phyloP scores from a whole-genome alignment of 2,329 filamentous ascomycete genomes.

The Aspergillus brunneoviolaceus region DNA sequence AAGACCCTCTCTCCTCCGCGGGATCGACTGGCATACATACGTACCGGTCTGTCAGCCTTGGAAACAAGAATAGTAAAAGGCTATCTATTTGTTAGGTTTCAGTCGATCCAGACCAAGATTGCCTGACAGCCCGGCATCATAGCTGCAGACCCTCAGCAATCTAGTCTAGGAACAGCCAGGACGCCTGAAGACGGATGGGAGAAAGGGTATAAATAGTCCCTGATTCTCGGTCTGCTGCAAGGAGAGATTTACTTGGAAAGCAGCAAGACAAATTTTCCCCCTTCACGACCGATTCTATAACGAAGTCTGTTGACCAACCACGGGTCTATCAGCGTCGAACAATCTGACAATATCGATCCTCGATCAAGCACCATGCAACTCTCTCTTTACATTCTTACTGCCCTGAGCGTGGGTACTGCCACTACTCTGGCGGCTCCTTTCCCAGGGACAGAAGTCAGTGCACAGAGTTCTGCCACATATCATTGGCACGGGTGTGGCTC shows the following conservation, averaged over 20 bases:
- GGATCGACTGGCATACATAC: background rate
- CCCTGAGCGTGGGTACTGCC: background rate
- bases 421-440: background rate
- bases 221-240: background rate
- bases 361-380: background rate
- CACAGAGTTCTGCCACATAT: background rate
- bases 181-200: background rate
- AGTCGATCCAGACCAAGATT: background rate
- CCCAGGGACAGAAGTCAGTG: background rate
- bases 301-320: background rate
- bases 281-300: background rate
- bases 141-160: background rate
- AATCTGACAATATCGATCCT: background rate
- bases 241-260: background rate
- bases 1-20: background rate
- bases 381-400: background rate
- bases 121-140: background rate
- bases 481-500: constrained; percentile 2
- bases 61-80: too few species aligned
- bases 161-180: background rate
- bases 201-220: background rate
- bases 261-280: background rate
- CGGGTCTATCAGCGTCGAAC: background rate
- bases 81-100: constrained; percentile 2
- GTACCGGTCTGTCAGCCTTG: background rate